Evolutionary conservation across 176 grass and related monocot species (phyloP).

Genomic region (Oryza nivara): DNA sequence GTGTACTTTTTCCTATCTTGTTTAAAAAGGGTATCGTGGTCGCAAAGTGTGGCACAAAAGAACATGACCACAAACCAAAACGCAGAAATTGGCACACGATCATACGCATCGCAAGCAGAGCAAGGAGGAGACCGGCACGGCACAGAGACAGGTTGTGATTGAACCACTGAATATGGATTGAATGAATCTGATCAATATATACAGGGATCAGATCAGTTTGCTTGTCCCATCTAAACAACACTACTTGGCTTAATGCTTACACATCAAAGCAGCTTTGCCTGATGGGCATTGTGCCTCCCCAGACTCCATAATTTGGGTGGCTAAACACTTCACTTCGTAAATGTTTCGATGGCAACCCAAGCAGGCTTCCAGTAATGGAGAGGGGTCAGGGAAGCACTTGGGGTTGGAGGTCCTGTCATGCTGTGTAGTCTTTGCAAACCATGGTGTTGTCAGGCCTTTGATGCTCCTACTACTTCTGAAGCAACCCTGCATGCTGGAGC

Average conservation of each 20-base stretch:
- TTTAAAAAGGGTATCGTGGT: too few species aligned
- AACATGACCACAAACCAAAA: background rate
- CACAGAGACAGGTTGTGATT: background rate
- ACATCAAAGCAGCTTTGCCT: conserved; percentile 46
- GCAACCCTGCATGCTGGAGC: conserved; percentile 21
- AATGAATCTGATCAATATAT: conserved; percentile 59
- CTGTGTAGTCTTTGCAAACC: conserved; percentile 12
- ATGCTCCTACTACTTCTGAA: conserved; percentile 15
- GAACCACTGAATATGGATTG: conserved; percentile 51
- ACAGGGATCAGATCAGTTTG: conserved; percentile 42
- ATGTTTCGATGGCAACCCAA: conserved; percentile 27
- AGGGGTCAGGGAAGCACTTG: background rate
- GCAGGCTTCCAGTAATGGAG: background rate
- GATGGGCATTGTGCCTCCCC: conserved; percentile 41
- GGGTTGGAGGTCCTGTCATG: conserved; percentile 11
- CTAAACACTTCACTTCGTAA: conserved; percentile 36
- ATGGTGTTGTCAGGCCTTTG: conserved; percentile 6
- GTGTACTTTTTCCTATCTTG: too few species aligned
- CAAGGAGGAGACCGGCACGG: background rate
- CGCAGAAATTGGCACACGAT: background rate
- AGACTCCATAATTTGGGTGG: conserved; percentile 45
- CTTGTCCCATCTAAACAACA: conserved; percentile 42
- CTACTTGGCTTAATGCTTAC: conserved; percentile 41
- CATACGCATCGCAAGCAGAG: background rate
- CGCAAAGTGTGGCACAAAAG: background rate